These are phyloP conservation scores for Fusarium burgessii DNA, from an alignment of 2,329 filamentous ascomycete species.

Conservation along the genomic window DNA sequence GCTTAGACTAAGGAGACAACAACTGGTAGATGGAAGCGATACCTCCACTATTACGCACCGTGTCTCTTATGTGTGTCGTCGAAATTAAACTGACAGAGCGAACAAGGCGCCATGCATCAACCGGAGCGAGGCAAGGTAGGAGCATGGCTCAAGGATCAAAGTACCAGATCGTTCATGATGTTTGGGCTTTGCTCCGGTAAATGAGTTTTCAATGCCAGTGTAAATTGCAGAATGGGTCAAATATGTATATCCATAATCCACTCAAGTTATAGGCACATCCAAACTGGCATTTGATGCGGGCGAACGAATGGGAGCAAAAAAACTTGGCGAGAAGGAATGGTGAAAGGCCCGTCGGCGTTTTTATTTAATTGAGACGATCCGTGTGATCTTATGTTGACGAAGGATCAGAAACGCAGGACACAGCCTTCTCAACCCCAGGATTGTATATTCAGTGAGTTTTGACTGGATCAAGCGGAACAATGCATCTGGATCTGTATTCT, in stretches of 20 bases:
- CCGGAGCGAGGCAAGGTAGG: background rate
- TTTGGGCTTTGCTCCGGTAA: background rate
- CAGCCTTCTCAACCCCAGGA: slow-evolving; percentile 16
- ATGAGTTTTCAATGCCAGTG: slow-evolving; percentile 1
- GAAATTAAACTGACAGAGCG: too few relatives aligned
- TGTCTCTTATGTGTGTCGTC: background rate
- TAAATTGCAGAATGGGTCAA: slow-evolving; percentile 30
- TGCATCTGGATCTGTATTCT: background rate
- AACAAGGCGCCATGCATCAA: background rate
- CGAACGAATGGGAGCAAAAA: slow-evolving; percentile 13
- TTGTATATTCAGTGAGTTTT: background rate
- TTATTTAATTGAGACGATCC: slow-evolving; percentile 31
- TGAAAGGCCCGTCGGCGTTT: slow-evolving; percentile 4
- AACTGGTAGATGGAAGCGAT: too few relatives aligned
- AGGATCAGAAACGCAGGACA: slow-evolving; percentile 14
- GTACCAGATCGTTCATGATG: background rate
- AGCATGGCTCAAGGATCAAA: background rate
- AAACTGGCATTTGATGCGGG: background rate
- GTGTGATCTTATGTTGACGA: slow-evolving; percentile 20
- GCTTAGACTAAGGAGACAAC: background rate
- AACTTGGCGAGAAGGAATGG: slow-evolving; percentile 16
- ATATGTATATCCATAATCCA: background rate
- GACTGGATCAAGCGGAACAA: background rate
- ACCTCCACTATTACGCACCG: background rate
- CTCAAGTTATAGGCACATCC: background rate